phyloP scores from a whole-genome alignment of 306 rosid species.

The Fragaria ananassa region DNA sequence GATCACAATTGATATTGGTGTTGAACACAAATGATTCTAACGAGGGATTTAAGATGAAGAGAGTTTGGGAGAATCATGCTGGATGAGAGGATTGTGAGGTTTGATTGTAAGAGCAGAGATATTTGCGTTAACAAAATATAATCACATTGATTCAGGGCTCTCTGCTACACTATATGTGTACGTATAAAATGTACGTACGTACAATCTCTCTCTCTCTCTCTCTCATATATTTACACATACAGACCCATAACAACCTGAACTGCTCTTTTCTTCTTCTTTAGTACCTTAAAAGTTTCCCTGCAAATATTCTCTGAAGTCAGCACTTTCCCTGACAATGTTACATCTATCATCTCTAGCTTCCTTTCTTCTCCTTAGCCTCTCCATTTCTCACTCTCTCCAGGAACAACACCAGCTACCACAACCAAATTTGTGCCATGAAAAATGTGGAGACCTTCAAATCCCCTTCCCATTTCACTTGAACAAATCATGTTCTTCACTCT shows the following conservation, averaged over 20 bases:
- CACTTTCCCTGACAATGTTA: constrained; percentile 39
- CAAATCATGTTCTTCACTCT: constrained; percentile 49
- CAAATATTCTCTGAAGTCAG: constrained; percentile 15
- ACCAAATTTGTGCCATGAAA: constrained; percentile 43
- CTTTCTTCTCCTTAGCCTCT: constrained; percentile 25
- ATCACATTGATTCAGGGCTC: too few species aligned
- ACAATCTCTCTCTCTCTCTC: neutral
- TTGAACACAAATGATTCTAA: too few species aligned
- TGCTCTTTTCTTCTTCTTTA: constrained; percentile 8
- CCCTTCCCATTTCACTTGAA: constrained; percentile 83
- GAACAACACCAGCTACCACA: constrained; percentile 24
- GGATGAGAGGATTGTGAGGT: too few species aligned
- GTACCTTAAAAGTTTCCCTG: constrained; percentile 4
- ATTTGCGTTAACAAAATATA: too few species aligned
- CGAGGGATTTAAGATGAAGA: too few species aligned
- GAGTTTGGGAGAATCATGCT: too few species aligned
- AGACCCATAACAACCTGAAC: constrained; percentile 10
- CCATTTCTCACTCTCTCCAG: constrained; percentile 39
- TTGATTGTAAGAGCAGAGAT: too few species aligned
- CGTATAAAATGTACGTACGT: too few species aligned
- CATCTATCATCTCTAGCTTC: constrained; percentile 18
- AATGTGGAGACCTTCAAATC: constrained; percentile 61
- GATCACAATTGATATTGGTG: too few species aligned
- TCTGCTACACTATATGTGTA: too few species aligned
- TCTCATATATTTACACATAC: neutral